Evolutionary conservation across 2,329 filamentous ascomycete genomes (phyloP).

Genomic region (Aspergillus candidus): DNA sequence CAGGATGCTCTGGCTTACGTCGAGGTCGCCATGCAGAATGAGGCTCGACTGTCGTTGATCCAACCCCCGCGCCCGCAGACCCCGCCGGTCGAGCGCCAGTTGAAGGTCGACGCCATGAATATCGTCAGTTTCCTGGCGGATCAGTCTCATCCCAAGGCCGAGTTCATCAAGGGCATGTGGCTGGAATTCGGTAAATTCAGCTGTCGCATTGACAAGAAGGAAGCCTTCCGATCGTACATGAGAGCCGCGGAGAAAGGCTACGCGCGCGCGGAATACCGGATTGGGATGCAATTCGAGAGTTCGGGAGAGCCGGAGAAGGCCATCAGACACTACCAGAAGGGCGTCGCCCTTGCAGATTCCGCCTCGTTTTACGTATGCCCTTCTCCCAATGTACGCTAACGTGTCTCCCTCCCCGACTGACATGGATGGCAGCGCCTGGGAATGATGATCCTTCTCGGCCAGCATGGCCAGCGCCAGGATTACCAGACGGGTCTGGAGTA

Average conservation of each 20-base stretch:
- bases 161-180: conserved; percentile 95
- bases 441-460: conserved; percentile 95
- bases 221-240: conserved; percentile 82
- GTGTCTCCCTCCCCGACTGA: conserved; percentile 1
- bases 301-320: conserved; percentile 90
- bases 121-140: conserved; percentile 85
- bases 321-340: conserved; percentile 80
- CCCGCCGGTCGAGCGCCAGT: conserved; percentile 79
- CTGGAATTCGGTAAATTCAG: conserved; percentile 96
- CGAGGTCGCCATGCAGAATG: conserved; percentile 73
- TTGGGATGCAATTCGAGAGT: conserved; percentile 97
- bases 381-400: conserved; percentile 1
- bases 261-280: conserved; percentile 84
- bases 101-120: conserved; percentile 82
- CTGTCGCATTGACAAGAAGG: conserved; percentile 82
- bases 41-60: conserved; percentile 57
- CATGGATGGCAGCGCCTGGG: conserved; percentile 63
- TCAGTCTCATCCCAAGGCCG: conserved; percentile 85
- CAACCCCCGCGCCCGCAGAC: conserved; percentile 64
- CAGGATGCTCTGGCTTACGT: conserved; percentile 86
- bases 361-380: conserved; percentile 63
- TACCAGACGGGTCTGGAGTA: conserved; percentile 70
- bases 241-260: conserved; percentile 82
- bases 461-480: conserved; percentile 84
- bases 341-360: conserved; percentile 74